A percentile compares a stretch with the other conserved stretches of the same genome.
These are phyloP conservation scores for Nakazawaea holstii DNA, from an alignment of 805 yeast species.

Conservation along the genomic window DNA sequence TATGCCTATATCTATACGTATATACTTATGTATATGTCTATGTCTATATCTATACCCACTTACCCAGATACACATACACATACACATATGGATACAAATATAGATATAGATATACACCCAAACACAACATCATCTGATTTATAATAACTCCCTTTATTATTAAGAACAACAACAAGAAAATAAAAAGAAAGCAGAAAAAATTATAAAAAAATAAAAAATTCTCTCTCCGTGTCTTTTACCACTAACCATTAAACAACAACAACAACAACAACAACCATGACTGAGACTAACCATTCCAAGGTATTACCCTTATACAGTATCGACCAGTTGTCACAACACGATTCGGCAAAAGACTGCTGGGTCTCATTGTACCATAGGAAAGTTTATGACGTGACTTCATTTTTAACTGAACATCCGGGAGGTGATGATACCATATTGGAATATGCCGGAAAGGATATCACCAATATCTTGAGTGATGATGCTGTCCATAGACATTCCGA, in stretches of 20 bases:
- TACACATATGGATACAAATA: too few relatives aligned
- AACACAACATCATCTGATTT: not conserved
- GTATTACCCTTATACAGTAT: conserved; percentile 56
- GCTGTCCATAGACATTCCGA: conserved; percentile 77
- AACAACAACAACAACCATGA: not conserved
- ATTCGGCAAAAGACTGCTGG: conserved; percentile 58
- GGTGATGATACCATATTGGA: conserved; percentile 55
- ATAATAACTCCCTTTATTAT: not conserved
- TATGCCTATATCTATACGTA: too few relatives aligned
- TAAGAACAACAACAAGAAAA: not conserved
- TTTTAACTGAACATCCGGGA: conserved; percentile 69
- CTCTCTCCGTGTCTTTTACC: not conserved
- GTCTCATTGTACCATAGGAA: conserved; percentile 76
- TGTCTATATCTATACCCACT: too few relatives aligned
- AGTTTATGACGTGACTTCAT: conserved; percentile 76
- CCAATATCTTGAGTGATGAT: conserved; percentile 71
- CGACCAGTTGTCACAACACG: conserved; percentile 48
- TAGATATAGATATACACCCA: too few relatives aligned
- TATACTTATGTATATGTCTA: too few relatives aligned
- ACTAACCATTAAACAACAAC: not conserved
- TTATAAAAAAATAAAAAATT: not conserved
- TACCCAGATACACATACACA: too few relatives aligned
- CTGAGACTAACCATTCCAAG: not conserved
- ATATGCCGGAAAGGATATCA: conserved; percentile 57
- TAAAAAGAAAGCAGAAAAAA: too few relatives aligned